Evolutionary conservation across 2,329 filamentous ascomycete species (phyloP).

Genomic region (Aspergillus sp.): DNA sequence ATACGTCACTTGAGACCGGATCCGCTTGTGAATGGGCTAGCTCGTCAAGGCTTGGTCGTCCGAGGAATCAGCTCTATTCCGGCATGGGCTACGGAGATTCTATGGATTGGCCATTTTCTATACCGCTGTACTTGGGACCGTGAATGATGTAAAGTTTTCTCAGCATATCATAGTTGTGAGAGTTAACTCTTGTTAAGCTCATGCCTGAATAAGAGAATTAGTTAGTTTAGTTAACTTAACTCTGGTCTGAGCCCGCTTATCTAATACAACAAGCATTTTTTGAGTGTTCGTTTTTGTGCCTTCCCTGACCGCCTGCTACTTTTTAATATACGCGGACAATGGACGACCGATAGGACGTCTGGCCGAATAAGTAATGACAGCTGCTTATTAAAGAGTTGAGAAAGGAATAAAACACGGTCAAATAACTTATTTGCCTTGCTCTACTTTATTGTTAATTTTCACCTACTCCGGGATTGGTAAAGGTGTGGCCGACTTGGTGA

Average conservation of each 20-base stretch:
- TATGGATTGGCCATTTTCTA: not conserved
- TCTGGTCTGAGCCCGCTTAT: too few species aligned
- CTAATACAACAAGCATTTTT: not conserved
- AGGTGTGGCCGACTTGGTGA: not conserved
- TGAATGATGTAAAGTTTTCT: too few species aligned
- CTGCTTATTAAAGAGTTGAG: not conserved
- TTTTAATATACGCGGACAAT: not conserved
- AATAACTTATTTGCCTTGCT: not conserved
- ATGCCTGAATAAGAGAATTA: too few species aligned
- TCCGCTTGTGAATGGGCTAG: not conserved
- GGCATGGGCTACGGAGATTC: too few species aligned
- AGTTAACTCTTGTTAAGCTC: too few species aligned
- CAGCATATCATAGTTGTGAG: too few species aligned
- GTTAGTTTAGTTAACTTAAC: too few species aligned
- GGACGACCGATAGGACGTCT: not conserved
- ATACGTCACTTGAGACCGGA: not conserved
- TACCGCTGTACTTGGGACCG: too few species aligned
- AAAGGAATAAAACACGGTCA: not conserved
- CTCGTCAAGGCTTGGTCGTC: not conserved
- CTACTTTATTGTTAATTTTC: not conserved
- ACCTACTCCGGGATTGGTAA: too few species aligned
- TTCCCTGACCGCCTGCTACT: not conserved
- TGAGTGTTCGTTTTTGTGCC: not conserved
- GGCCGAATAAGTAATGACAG: not conserved
- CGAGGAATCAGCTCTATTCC: too few species aligned